These are phyloP conservation scores for Fusarium marasasianum DNA, from an alignment of 2,329 filamentous ascomycete species.

Conservation along the genomic window DNA sequence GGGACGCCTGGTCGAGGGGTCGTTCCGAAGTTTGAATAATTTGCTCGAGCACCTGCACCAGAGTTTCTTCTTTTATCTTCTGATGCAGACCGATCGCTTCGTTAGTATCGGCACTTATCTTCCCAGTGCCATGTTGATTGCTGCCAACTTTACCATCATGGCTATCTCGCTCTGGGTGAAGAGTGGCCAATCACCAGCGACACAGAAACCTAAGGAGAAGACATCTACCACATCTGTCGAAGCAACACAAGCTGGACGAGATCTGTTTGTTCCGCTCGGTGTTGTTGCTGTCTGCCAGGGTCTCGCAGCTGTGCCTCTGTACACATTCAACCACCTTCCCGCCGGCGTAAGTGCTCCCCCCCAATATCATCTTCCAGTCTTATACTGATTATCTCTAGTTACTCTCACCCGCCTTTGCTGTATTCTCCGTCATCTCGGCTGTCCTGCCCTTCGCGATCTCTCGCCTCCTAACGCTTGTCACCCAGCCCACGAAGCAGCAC, in stretches of 20 bases:
- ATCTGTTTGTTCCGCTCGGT: constrained; percentile 76
- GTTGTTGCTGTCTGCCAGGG: constrained; percentile 79
- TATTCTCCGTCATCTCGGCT: constrained; percentile 65
- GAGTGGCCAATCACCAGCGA: constrained; percentile 69
- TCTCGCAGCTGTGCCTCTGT: constrained; percentile 81
- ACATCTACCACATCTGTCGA: constrained; percentile 44
- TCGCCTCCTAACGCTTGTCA: constrained; percentile 60
- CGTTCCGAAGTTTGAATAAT: constrained; percentile 95
- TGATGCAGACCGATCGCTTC: constrained; percentile 91
- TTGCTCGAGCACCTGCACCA: constrained; percentile 96
- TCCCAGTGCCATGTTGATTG: constrained; percentile 96
- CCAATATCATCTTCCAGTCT: not conserved
- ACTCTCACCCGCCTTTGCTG: constrained; percentile 66
- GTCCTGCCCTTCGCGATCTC: constrained; percentile 67
- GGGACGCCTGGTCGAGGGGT: constrained; percentile 86
- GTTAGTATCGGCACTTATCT: constrained; percentile 98
- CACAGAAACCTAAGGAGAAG: constrained; percentile 43
- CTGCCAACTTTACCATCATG: constrained; percentile 94
- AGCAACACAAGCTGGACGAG: constrained; percentile 59
- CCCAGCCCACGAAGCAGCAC: constrained; percentile 71
- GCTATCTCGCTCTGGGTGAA: constrained; percentile 94
- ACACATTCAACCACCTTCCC: constrained; percentile 81
- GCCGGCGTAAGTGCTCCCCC: constrained; percentile 63
- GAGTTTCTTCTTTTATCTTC: constrained; percentile 98
- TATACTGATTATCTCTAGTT: constrained; percentile 53